Conservation (phyloP, 768 basidiomycete species). For the Termitomyces sp. region DNA sequence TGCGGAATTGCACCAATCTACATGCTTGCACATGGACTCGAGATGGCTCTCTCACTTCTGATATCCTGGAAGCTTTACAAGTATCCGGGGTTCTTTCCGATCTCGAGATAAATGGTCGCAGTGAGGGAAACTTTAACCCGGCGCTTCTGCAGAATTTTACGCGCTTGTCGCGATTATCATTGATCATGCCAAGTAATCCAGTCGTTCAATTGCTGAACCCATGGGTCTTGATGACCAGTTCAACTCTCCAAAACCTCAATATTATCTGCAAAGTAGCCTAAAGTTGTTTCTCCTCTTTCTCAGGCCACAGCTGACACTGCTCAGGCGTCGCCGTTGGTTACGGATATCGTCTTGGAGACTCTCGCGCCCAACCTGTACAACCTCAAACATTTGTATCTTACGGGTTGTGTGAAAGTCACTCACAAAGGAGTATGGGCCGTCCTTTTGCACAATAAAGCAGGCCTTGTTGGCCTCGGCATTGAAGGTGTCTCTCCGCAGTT, state of each 20-base stretch:
- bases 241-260: constrained; percentile 49
- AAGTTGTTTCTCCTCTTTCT: neutral
- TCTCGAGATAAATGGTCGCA: constrained; percentile 69
- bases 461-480: constrained; percentile 50
- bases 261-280: constrained; percentile 62
- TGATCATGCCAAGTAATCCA: constrained; percentile 68
- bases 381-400: constrained; percentile 53
- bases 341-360: constrained; percentile 45
- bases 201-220: constrained; percentile 43
- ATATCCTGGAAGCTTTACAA: constrained; percentile 49
- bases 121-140: constrained; percentile 51
- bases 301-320: neutral
- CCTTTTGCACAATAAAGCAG: constrained; percentile 34
- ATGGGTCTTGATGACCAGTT: constrained; percentile 44
- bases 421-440: constrained; percentile 51
- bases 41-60: constrained; percentile 63
- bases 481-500: constrained; percentile 59
- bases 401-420: constrained; percentile 67
- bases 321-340: constrained; percentile 53
- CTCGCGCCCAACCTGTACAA: constrained; percentile 43
- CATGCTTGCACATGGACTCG: constrained; percentile 73
- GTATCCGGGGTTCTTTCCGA: constrained; percentile 37
- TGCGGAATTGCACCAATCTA: constrained; percentile 59
- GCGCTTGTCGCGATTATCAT: constrained; percentile 46
- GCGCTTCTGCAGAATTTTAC: constrained; percentile 41